These are phyloP conservation scores for Exophiala mesophila DNA, from an alignment of 2,329 filamentous ascomycete genomes.

Conservation along the genomic window DNA sequence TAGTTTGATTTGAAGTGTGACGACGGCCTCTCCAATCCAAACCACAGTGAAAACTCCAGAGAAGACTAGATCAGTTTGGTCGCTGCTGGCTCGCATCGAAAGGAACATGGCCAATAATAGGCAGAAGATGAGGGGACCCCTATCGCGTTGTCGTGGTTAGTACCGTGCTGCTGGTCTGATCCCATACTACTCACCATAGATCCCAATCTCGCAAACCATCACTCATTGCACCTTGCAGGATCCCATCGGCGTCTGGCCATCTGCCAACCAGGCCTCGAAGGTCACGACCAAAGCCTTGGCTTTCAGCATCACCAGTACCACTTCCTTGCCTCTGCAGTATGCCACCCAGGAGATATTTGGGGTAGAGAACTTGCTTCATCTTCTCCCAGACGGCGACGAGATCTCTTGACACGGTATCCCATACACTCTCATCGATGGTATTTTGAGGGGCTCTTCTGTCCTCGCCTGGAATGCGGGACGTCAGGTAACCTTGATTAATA, in stretches of 20 bases:
- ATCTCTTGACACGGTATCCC: constrained; percentile 93
- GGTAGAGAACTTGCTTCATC: constrained; percentile 94
- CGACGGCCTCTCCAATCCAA: constrained; percentile 93
- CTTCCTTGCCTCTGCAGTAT: constrained; percentile 55
- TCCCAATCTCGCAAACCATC: constrained; percentile 94
- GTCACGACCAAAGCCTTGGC: constrained; percentile 41
- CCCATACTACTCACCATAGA: constrained; percentile 65
- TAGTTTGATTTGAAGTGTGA: constrained; percentile 96
- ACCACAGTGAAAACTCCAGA: constrained; percentile 94
- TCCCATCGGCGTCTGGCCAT: constrained; percentile 64
- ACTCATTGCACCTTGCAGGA: constrained; percentile 69
- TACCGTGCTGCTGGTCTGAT: too few species aligned
- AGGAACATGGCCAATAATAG: constrained; percentile 81
- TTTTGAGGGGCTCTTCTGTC: constrained; percentile 84
- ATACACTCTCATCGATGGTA: constrained; percentile 95
- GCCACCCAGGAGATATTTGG: constrained; percentile 80
- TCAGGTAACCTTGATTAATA: constrained; percentile 75
- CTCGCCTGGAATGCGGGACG: constrained; percentile 84
- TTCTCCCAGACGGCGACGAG: constrained; percentile 93
- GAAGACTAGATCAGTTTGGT: constrained; percentile 86
- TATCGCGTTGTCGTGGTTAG: constrained; percentile 31
- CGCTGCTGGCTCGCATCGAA: constrained; percentile 70
- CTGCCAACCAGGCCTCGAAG: constrained; percentile 54
- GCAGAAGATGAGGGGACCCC: constrained; percentile 92
- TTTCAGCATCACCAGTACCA: constrained; percentile 55